phyloP scores from a whole-genome alignment of 2,329 filamentous ascomycete species.

The Ceratocystis albifundus region DNA sequence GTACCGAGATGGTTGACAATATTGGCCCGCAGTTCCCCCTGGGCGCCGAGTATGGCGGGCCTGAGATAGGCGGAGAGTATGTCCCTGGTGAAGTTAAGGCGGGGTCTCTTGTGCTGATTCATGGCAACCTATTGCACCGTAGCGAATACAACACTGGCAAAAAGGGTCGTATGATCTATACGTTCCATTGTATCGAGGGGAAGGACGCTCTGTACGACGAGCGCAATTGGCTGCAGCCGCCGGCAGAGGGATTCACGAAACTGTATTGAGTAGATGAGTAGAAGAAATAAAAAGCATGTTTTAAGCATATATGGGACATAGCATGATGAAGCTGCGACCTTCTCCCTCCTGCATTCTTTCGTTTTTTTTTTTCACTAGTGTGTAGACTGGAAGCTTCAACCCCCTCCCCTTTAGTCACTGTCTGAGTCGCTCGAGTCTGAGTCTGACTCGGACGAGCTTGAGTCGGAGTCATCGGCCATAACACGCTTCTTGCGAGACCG shows the following conservation, averaged over 20 bases:
- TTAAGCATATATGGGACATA: constrained; percentile 8
- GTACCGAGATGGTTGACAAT: constrained; percentile 64
- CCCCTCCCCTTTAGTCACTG: constrained; percentile 16
- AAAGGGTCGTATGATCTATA: constrained; percentile 89
- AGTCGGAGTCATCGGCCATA: constrained; percentile 30
- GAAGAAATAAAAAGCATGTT: not conserved
- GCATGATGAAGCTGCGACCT: not conserved
- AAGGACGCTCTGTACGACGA: constrained; percentile 63
- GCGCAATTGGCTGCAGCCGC: constrained; percentile 88
- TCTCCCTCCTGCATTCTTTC: not conserved
- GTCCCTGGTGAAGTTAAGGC: constrained; percentile 79
- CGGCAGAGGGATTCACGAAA: constrained; percentile 64
- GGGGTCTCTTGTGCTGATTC: constrained; percentile 81
- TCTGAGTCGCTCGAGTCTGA: constrained; percentile 29
- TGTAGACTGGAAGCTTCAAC: not conserved
- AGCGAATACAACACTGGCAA: constrained; percentile 82
- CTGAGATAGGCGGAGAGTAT: constrained; percentile 43
- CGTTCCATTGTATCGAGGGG: constrained; percentile 91
- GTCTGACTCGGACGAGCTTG: constrained; percentile 25
- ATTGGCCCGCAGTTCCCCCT: constrained; percentile 51
- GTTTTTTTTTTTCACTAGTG: too few relatives aligned
- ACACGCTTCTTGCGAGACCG: constrained; percentile 23
- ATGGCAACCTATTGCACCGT: constrained; percentile 92
- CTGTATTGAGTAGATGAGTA: constrained; percentile 33
- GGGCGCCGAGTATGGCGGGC: constrained; percentile 36